Base-by-base conservation (phyloP, 2,329 filamentous ascomycete genomes). In the Canariomyces notabilis region DNA sequence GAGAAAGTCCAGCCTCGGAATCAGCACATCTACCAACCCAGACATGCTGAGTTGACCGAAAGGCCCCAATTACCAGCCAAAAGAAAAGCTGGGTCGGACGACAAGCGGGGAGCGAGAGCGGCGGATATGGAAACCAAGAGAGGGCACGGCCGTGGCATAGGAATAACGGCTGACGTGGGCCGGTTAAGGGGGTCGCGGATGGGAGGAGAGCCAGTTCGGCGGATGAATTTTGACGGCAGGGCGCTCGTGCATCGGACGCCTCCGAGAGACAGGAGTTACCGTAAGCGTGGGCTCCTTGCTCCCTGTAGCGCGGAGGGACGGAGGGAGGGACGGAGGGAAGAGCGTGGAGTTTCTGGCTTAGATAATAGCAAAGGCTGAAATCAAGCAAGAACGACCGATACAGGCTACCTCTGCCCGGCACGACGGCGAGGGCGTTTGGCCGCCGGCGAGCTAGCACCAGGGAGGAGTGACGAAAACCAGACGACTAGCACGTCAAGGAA, bases 1-100 rank as follows among this genome's bases (percentile, higher is more conserved):
- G 55, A 67, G 59, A 47, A 75, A 68, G 44, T 62, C 61, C 46
- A 64, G 52, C 39, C 53, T 55, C 29, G 56, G 54, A 47, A 63
- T 54, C 49, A 58, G 42, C 42, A 57, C 37, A 52, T 55, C 53
- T 43, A 59, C 45, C 47, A 60, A 41, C 33, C 41, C 45, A 52
- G 48, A 41, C 57, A 59, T 59, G 42, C 33, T 56, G 54, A 37
- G 26, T 36, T n/a, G n/a, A n/a, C n/a, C n/a, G n/a, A n/a, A n/a
- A n/a, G n/a, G n/a, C n/a, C n/a, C 43, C 22, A 35, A 42, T 20
- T 8, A 42, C 36, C 43, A 32, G 26, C 26, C 6, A 11, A 26
- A 43, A 38, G 32, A 9, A 36, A 31, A 14, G 15, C 23, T 11
- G 18, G 15, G 39, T 44, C 44, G 44, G 42, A 34, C 3, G 35